Base-by-base conservation (phyloP, 139 green algal species). In the Picochlorum sp. region DNA sequence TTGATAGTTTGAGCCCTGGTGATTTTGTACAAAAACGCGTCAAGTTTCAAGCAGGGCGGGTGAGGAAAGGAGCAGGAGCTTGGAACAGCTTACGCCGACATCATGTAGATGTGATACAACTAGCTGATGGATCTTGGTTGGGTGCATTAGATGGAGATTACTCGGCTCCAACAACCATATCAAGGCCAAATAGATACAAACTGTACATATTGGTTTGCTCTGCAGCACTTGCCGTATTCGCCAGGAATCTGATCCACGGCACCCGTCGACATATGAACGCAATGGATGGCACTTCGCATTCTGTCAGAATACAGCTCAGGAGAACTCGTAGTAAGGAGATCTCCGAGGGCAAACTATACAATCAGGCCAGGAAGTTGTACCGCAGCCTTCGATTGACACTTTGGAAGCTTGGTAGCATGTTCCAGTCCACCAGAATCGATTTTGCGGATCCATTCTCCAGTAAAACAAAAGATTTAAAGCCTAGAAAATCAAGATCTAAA, bases 141-240 rank as follows among this genome's bases (percentile, higher is more conserved):
- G 74, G 68, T 10, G 69, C 57, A 20, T 73, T 74, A 65, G 74
- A 81, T 41, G 74, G 74, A 15, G 74, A 81, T 62, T 67, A 38
- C 38, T 45, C 37, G 24, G 56, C n/a, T 49, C 20, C 56, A 23
- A 62, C n/a, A 49, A 20, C 10, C 7, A 49, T 57, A 21, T 55
- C 56, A 6, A 45, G n/a, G 18, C 32, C 56, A 20, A 23, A 49
- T 45, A 8, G n/a, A n/a, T 23, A 21, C 5, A 45, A 21, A 57
- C 1, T 21, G 30, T n/a, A 41, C 34, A 41, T 41, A 13, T 4
- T 41, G 34, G 8, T 41, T 21, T 23, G 56, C 18, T 45, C 7
- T 62, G 18, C 9, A 11, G 34, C 34, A 41, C 34, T 41, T 41
- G 34, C 34, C 8, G 34, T 41, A 11, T 11, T 41, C 34, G 2